Evolutionary conservation across 2,329 filamentous ascomycete genomes (phyloP).

Genomic region (Beauveria scarabaeidicola): DNA sequence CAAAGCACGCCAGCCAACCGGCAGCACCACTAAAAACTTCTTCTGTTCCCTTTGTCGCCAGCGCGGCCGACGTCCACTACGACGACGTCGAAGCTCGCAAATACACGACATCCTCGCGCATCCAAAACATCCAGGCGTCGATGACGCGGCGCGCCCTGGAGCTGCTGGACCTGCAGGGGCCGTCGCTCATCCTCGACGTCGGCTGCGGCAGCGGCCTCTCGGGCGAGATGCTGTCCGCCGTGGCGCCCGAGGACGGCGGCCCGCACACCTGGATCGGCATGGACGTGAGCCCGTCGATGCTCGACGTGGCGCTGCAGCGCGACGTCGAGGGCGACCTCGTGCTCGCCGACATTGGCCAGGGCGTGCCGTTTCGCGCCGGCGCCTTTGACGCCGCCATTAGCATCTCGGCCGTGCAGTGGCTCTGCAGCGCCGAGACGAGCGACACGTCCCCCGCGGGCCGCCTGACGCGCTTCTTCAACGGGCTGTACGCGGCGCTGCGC

Average conservation of each 20-base stretch:
- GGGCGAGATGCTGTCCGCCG: constrained; percentile 81
- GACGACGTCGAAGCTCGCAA: constrained; percentile 92
- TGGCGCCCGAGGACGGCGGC: constrained; percentile 61
- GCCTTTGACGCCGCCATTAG: constrained; percentile 91
- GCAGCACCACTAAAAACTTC: constrained; percentile 5
- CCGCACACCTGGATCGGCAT: constrained; percentile 96
- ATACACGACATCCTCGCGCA: constrained; percentile 93
- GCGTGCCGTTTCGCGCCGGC: constrained; percentile 85
- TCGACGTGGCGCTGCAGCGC: constrained; percentile 85
- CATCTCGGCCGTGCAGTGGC: constrained; percentile 95
- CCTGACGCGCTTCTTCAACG: constrained; percentile 82
- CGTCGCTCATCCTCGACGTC: constrained; percentile 90
- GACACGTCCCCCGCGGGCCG: constrained; percentile 74
- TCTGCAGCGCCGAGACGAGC: constrained; percentile 88
- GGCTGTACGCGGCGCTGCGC: constrained; percentile 74
- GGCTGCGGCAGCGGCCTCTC: constrained; percentile 93
- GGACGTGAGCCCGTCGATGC: constrained; percentile 92
- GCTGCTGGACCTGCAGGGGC: constrained; percentile 69
- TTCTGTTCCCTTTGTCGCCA: constrained; percentile 30
- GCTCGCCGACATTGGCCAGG: constrained; percentile 90
- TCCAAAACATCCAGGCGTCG: constrained; percentile 86
- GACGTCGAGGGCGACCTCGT: constrained; percentile 93
- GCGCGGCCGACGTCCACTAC: constrained; percentile 94
- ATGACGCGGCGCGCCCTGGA: constrained; percentile 94
- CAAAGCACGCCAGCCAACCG: constrained; percentile 13